Evolutionary conservation across 116 monocot species (phyloP).

Genomic region (Papilionanthe hybrid): DNA sequence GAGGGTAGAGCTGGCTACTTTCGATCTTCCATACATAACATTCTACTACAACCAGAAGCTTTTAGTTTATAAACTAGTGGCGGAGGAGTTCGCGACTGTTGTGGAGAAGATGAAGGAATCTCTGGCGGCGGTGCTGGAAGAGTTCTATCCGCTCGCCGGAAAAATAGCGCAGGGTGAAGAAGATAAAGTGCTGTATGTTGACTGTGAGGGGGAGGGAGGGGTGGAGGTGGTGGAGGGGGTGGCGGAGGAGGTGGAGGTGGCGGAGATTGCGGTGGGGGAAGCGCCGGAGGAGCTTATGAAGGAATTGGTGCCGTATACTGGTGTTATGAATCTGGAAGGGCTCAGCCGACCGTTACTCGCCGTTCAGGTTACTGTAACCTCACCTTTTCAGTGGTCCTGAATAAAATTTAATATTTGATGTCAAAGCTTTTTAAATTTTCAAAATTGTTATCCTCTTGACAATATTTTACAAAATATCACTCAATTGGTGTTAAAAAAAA

Average conservation of each 20-base stretch:
- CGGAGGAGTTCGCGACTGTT: constrained; percentile 23
- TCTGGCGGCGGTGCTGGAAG: constrained; percentile 42
- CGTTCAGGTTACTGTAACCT: constrained; percentile 31
- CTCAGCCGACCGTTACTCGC: constrained; percentile 70
- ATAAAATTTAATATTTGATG: too few relatives aligned
- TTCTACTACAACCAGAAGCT: constrained; percentile 99
- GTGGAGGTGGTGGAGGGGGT: constrained; percentile 63
- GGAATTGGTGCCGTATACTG: constrained; percentile 74
- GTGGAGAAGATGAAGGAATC: constrained; percentile 60
- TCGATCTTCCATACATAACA: constrained; percentile 93
- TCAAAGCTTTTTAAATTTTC: too few relatives aligned
- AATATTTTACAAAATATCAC: too few relatives aligned
- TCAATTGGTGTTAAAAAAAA: too few relatives aligned
- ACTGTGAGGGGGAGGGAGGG: constrained; percentile 45
- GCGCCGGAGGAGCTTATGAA: constrained; percentile 47
- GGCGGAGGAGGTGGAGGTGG: constrained; percentile 47
- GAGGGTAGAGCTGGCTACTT: constrained; percentile 51
- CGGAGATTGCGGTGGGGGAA: constrained; percentile 45
- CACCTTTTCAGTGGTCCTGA: neutral
- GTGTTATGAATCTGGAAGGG: constrained; percentile 94
- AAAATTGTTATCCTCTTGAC: too few relatives aligned
- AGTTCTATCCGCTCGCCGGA: constrained; percentile 75
- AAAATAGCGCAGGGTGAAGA: constrained; percentile 53
- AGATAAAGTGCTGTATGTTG: constrained; percentile 54
- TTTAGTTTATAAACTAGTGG: constrained; percentile 46